Percentiles rank a stretch among this genome's conserved stretches.
These are phyloP conservation scores for Pelargonium australe DNA, from an alignment of 441 rosid genomes.

Conservation along the genomic window DNA sequence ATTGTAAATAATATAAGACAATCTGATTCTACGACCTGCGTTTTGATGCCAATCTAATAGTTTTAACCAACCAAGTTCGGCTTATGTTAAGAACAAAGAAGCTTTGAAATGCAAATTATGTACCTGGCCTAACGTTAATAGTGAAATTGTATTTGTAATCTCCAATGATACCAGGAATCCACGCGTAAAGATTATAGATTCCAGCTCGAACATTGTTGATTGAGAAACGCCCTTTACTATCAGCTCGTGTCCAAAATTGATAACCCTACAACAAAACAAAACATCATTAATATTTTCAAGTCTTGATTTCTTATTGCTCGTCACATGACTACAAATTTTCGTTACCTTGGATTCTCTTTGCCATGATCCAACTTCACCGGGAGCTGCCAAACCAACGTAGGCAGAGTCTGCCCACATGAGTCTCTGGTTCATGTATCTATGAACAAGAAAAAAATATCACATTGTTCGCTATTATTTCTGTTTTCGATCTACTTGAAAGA, in stretches of 20 bases:
- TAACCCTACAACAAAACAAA: constrained; percentile 27
- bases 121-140: constrained; percentile 44
- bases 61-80: no score
- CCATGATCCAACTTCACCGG: constrained; percentile 68
- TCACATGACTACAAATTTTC: neutral
- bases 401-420: constrained; percentile 20
- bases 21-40: constrained; percentile 46
- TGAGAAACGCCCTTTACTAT: constrained; percentile 40
- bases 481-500: neutral
- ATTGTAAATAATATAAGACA: constrained; percentile 47
- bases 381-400: constrained; percentile 64
- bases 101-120: no score
- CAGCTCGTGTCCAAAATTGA: constrained; percentile 60
- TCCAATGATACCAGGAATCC: constrained; percentile 58
- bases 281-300: no score
- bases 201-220: constrained; percentile 33
- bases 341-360: constrained; percentile 69
- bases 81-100: no score
- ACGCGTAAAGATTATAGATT: constrained; percentile 45
- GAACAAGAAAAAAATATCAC: neutral
- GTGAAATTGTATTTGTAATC: constrained; percentile 35
- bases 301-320: no score
- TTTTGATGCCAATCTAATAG: no score
- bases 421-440: neutral
- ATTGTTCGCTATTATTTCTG: neutral